phyloP scores from a whole-genome alignment of 2,329 filamentous ascomycete species.

The Fusarium verticillioides region DNA sequence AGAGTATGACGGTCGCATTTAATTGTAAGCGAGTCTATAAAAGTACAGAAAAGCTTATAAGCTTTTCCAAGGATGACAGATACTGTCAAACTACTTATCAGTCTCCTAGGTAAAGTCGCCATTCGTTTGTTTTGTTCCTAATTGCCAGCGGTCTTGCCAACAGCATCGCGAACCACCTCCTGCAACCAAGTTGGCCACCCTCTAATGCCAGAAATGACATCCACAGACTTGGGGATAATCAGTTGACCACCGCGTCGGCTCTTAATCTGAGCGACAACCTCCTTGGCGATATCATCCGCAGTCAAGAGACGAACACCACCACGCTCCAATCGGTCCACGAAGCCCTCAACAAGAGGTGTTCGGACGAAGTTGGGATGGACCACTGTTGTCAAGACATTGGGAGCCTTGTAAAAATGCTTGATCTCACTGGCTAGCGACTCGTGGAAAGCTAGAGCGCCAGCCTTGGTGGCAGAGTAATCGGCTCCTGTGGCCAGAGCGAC shows the following conservation, averaged over 20 bases:
- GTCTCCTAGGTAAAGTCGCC: too few relatives aligned
- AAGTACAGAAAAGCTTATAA: not conserved
- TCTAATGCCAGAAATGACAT: constrained; percentile 49
- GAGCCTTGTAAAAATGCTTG: constrained; percentile 67
- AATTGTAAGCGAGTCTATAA: not conserved
- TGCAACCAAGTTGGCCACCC: constrained; percentile 55
- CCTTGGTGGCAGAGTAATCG: constrained; percentile 74
- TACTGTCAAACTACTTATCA: not conserved
- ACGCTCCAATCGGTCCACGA: constrained; percentile 43
- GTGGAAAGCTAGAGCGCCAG: constrained; percentile 73
- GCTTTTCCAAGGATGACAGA: not conserved
- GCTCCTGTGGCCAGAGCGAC: constrained; percentile 68
- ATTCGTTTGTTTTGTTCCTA: not conserved
- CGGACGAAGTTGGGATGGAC: constrained; percentile 68
- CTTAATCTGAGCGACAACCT: constrained; percentile 58
- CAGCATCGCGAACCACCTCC: constrained; percentile 47
- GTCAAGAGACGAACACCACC: constrained; percentile 47
- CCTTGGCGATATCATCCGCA: constrained; percentile 53
- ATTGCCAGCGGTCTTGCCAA: constrained; percentile 29
- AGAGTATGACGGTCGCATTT: not conserved
- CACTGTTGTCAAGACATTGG: constrained; percentile 70
- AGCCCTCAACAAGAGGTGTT: constrained; percentile 57
- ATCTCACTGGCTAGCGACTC: constrained; percentile 70
- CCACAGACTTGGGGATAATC: constrained; percentile 52
- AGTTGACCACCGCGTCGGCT: constrained; percentile 58